A percentile compares a stretch with the other conserved stretches of the same genome.
Evolutionary conservation across 148 eudicot species (phyloP).

Genomic region (Cornus controversa): DNA sequence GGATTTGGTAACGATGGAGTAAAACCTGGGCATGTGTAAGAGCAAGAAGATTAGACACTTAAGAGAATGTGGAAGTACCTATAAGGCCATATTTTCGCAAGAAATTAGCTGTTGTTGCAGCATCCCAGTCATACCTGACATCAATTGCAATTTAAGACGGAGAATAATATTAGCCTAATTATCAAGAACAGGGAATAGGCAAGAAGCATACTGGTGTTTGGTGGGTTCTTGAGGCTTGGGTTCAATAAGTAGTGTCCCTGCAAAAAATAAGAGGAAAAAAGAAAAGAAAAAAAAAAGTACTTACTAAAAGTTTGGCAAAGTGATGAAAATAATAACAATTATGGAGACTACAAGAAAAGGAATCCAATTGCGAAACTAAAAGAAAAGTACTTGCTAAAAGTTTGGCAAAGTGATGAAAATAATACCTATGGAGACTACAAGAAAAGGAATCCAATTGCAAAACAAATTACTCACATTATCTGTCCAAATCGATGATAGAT

Average conservation of each 20-base stretch:
- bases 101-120: constrained; percentile 95
- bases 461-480: background rate
- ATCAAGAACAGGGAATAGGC: background rate
- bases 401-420: background rate
- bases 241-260: constrained; percentile 90
- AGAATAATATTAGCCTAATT: background rate
- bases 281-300: background rate
- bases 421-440: background rate
- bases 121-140: constrained; percentile 98
- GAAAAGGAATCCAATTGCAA: background rate
- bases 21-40: background rate
- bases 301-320: background rate
- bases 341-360: background rate
- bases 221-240: constrained; percentile 99
- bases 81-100: constrained; percentile 87
- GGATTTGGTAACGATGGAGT: background rate
- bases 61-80: constrained; percentile 37
- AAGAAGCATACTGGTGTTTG: constrained; percentile 79
- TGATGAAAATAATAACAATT: background rate
- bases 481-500: background rate
- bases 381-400: background rate
- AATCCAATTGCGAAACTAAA: background rate
- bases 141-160: constrained; percentile 16
- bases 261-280: constrained; percentile 12
- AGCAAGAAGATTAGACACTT: background rate